Evolutionary conservation across 116 monocot genomes (phyloP), one percentile per base, ranked within the genome.

Genomic region (Phalaenopsis hybrid): DNA sequence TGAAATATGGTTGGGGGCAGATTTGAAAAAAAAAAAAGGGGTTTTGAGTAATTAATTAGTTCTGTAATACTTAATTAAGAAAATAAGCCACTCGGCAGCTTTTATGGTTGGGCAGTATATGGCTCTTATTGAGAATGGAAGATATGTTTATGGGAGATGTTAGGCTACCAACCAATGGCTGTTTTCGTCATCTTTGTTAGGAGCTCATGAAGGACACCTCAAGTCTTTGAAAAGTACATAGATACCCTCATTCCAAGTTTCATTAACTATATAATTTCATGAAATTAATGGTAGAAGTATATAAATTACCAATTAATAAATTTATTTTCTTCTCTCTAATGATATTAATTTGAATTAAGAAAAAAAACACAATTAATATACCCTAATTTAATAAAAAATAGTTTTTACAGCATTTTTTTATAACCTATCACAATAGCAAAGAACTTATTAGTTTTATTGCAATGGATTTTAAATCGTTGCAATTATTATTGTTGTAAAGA

Each of bases 81-180:
- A 45, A 45, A 46, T 75, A 46, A 20, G 46, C 5, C 46, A 44
- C 18, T 1, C 8, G 46, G 44, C 75, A 75, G 75, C 75, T 75
- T 75, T 31, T 75, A 45, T 8, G 21, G 33, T 75, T 17, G 43
- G 63, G 21, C 63, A 63, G 23, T 21, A 6, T 5, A 23, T 21
- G 63, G 8, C 20, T 72, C 72, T 72, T 15, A 31, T 37, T 61
- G n/a, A 63, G 41, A 63, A 12, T n/a, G 28, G 25, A 2, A 74
- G 61, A 33, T 37, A 80, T 65, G 4, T 70, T 70, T 34, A 15
- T 70, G 3, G 7, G 61, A 68, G 41, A 77, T 77, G 73, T 46
- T 85, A 72, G 85, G 81, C 81, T 34, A 79, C 81, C 85, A 81
- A 85, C 81, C 85, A 44, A 48, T 58, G 61, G 61, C 34, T 20